A percentile compares a stretch with the other conserved stretches of the same genome.
Conservation (phyloP, 345 rosid genomes). For the Euclidium syriacum region DNA sequence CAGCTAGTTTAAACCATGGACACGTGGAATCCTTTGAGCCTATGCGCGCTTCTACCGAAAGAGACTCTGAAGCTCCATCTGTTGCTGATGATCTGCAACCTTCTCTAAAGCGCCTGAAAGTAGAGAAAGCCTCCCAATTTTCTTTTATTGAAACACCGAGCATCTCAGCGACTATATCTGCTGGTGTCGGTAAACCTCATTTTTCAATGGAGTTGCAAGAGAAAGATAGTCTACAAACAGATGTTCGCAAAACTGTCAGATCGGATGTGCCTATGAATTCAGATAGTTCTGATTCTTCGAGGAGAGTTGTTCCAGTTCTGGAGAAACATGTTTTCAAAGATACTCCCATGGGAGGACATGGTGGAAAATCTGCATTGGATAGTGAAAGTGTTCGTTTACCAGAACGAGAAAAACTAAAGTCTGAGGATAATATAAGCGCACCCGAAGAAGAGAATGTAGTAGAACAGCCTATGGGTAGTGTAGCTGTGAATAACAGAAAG, state of each 20-base stretch:
- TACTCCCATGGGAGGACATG: conserved; percentile 37
- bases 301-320: conserved; percentile 38
- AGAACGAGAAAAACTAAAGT: conserved; percentile 43
- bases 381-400: conserved; percentile 30
- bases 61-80: conserved; percentile 38
- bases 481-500: conserved; percentile 63
- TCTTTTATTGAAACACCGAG: conserved; percentile 37
- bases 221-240: conserved; percentile 44
- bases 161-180: conserved; percentile 26
- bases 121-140: conserved; percentile 53
- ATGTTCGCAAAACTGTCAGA: conserved; percentile 37
- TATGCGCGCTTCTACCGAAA: conserved; percentile 39
- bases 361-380: conserved; percentile 33
- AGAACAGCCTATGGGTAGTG: conserved; percentile 37
- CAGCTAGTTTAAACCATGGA: conserved; percentile 33
- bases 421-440: conserved; percentile 41
- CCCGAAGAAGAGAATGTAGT: conserved; percentile 54
- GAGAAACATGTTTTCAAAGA: conserved; percentile 50
- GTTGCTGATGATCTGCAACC: conserved; percentile 55
- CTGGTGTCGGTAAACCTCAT: conserved; percentile 37
- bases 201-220: conserved; percentile 37
- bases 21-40: conserved; percentile 41
- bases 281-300: conserved; percentile 43
- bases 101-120: conserved; percentile 70
- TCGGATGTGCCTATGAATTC: conserved; percentile 49